Percentiles rank a stretch among this genome's conserved stretches.
Conservation (phyloP, 2,329 filamentous ascomycete genomes). For the Beauveria bassiana region DNA sequence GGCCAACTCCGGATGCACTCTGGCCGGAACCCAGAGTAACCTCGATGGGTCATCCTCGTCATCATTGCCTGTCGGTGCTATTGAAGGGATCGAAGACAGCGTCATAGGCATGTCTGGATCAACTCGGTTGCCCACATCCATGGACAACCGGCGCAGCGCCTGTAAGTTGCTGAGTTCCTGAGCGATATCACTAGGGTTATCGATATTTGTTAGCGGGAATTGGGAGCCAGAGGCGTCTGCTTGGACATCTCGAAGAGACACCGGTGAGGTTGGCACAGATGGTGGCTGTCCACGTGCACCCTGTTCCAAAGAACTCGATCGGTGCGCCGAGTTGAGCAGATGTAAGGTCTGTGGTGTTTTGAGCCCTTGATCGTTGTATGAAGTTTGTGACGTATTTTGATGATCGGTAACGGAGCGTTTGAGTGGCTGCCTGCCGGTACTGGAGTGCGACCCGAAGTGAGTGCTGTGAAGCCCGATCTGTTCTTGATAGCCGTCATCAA, state of each 20-base stretch:
- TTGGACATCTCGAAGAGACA: constrained; percentile 46
- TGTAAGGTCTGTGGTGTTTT: constrained; percentile 38
- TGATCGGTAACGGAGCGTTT: constrained; percentile 41
- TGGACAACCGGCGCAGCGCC: constrained; percentile 84
- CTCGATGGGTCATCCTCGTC: constrained; percentile 84
- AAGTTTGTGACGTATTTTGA: constrained; percentile 20
- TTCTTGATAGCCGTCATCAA: constrained; percentile 48
- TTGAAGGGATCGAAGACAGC: constrained; percentile 61
- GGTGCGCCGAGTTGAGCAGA: constrained; percentile 31
- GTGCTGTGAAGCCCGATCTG: constrained; percentile 29
- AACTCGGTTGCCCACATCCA: constrained; percentile 73
- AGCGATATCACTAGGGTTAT: constrained; percentile 79
- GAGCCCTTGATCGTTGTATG: constrained; percentile 27
- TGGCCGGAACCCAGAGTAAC: constrained; percentile 91
- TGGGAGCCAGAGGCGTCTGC: constrained; percentile 55
- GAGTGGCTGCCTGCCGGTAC: constrained; percentile 31
- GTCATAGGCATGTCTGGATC: constrained; percentile 68
- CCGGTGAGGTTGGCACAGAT: constrained; percentile 30
- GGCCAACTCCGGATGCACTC: constrained; percentile 88
- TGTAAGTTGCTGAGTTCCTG: constrained; percentile 90
- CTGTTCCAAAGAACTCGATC: constrained; percentile 33
- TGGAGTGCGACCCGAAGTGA: constrained; percentile 25
- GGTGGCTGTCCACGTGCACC: constrained; percentile 38
- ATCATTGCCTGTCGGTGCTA: constrained; percentile 63
- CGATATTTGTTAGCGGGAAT: constrained; percentile 83